phyloP scores from a whole-genome alignment of 228 moss, liverwort and hornwort species.

The Sphagnum magellanicum region DNA sequence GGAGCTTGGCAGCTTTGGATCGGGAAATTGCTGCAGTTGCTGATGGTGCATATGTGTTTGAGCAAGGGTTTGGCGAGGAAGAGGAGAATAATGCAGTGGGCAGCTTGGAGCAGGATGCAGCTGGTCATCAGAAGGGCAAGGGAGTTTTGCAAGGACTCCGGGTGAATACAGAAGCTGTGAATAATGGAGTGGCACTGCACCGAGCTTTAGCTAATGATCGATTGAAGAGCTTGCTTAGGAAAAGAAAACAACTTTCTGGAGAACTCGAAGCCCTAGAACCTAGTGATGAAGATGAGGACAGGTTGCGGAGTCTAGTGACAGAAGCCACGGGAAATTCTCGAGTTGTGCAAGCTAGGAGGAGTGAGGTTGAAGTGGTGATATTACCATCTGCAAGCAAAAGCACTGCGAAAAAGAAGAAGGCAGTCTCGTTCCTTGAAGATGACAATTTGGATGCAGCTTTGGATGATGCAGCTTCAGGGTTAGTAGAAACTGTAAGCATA shows the following conservation, averaged over 20 bases:
- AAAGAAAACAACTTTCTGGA: constrained; percentile 32
- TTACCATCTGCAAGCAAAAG: constrained; percentile 9
- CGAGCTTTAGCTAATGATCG: constrained; percentile 71
- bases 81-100: background rate
- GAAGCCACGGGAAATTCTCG: constrained; percentile 7
- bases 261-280: constrained; percentile 40
- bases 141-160: constrained; percentile 22
- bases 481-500: constrained; percentile 78
- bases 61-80: constrained; percentile 1
- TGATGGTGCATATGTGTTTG: constrained; percentile 61
- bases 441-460: constrained; percentile 81
- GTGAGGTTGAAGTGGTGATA: constrained; percentile 20
- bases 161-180: constrained; percentile 15
- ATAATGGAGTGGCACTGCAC: constrained; percentile 58
- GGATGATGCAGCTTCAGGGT: constrained; percentile 84
- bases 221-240: constrained; percentile 51
- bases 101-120: background rate
- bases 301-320: constrained; percentile 27
- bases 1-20: constrained; percentile 50
- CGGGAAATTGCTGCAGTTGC: constrained; percentile 84
- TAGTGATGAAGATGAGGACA: constrained; percentile 30
- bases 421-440: constrained; percentile 51
- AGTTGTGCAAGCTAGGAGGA: constrained; percentile 12
- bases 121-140: constrained; percentile 15
- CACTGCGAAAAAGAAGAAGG: constrained; percentile 22